phyloP scores from a whole-genome alignment of 768 basidiomycete genomes.

The Terana coerulea region DNA sequence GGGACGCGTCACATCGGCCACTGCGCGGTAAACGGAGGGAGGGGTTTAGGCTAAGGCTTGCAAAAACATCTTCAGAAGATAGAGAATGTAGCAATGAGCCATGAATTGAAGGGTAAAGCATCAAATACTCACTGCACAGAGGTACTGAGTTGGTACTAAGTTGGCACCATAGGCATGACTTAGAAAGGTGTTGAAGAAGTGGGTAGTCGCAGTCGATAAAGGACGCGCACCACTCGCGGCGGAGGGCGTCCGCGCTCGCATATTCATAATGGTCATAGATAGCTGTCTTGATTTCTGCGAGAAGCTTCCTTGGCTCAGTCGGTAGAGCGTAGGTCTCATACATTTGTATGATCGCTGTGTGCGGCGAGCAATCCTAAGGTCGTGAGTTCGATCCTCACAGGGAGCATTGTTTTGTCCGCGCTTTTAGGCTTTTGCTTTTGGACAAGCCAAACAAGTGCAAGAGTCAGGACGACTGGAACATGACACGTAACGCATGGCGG shows the following conservation, averaged over 20 bases:
- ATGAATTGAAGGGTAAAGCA: no score
- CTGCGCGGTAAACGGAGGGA: no score
- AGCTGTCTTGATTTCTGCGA: no score
- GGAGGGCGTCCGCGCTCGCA: no score
- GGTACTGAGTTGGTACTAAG: neutral
- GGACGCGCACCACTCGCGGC: neutral
- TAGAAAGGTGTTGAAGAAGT: neutral
- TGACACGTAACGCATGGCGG: no score
- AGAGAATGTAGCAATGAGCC: no score
- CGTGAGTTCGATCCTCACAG: neutral
- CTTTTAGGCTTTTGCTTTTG: neutral
- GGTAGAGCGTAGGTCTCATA: constrained; percentile 5
- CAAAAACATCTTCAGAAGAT: no score
- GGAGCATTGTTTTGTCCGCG: neutral
- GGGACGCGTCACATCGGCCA: no score
- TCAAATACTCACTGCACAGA: neutral
- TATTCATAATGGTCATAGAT: no score
- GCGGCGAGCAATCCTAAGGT: constrained; percentile 1
- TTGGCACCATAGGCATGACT: neutral
- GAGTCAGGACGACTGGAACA: no score
- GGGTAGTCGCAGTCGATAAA: neutral
- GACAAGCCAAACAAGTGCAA: no score
- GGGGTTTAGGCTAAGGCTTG: no score
- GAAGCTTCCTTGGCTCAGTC: constrained; percentile 3
- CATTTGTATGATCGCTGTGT: neutral